Conservation (phyloP, 495 filamentous ascomycete species). For the Acidiella bohemica region DNA sequence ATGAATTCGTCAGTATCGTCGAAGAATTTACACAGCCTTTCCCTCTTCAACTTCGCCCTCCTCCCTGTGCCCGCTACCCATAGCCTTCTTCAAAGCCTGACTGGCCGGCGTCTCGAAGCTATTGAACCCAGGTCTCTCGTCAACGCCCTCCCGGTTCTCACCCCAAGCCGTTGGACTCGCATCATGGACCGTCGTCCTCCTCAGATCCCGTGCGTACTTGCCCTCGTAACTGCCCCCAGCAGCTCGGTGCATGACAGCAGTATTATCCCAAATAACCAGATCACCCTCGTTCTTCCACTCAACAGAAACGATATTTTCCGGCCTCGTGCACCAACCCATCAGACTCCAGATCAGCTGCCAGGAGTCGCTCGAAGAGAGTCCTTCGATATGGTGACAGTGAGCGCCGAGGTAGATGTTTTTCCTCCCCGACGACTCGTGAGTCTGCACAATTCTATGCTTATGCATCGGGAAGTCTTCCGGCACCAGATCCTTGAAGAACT, state of each 20-base stretch:
- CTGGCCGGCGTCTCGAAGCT: constrained; percentile 3
- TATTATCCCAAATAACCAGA: constrained; percentile 46
- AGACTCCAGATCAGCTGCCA: constrained; percentile 33
- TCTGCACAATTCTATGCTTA: constrained; percentile 38
- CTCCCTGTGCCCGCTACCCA: too few species aligned
- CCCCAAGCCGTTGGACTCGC: constrained; percentile 13
- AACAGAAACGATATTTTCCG: constrained; percentile 36
- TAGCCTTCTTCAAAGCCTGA: background rate
- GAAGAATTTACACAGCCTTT: too few species aligned
- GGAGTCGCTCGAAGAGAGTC: constrained; percentile 26
- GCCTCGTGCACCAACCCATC: constrained; percentile 36
- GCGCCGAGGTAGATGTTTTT: constrained; percentile 43
- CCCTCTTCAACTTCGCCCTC: too few species aligned
- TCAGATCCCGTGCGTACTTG: constrained; percentile 39
- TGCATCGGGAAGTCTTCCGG: constrained; percentile 32
- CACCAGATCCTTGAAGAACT: constrained; percentile 38
- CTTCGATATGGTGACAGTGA: constrained; percentile 45
- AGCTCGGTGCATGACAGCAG: constrained; percentile 41
- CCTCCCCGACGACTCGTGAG: constrained; percentile 39
- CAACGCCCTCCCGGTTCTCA: constrained; percentile 9
- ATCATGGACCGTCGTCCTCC: constrained; percentile 38
- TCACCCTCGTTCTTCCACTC: constrained; percentile 38
- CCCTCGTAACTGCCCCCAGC: constrained; percentile 38
- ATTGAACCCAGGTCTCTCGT: constrained; percentile 13
- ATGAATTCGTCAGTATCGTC: too few species aligned